Evolutionary conservation across 164 flowering plant species (phyloP), one percentile per base, ranked within the genome.

Genomic region (Dillenia turbinata): DNA sequence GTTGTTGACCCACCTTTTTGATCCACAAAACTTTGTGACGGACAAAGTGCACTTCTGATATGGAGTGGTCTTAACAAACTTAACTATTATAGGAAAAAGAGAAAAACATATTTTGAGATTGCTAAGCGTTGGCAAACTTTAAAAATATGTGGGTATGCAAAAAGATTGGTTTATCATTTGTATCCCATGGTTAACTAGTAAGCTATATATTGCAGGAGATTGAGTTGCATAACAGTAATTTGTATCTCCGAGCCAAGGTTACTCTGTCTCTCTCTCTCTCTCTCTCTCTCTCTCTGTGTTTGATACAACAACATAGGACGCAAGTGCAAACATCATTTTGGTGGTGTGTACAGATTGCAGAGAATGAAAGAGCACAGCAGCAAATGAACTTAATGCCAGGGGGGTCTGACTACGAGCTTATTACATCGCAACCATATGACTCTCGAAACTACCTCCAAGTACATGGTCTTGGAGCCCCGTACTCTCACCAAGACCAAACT

Each of bases 201-300:
- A 9, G 22, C 47, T 48, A 5, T 43, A 19, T 40, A 22, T 9
- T 79, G 81, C 87, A 93, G 98, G 97, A 93, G 70, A 67, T 81
- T 22, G 96, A 85, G 44, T 78, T 93, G 82, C 92, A 87, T 61
- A 85, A 90, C 70, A 82, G 80, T 59, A 93, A 90, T 68, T 88
- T 87, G 77, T 85, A 78, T 68, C 96, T 93, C 19, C 79, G 97
- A 69, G 84, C 96, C 45, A 88, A 81, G 92, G 97, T 92, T 12
- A 56, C 10, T 54, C 43, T 66, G 66, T 69, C 46, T 60, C 53
- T 58, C 65, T 15, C 51, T 17, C 43, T 44, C 14, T 56, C 11
- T 52, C 15, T 47, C 16, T 52, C 26, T 13, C 26, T 46, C 8
- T 26, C 44, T 16, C 13, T 63, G 19, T 44, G 6, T 56, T 1